Evolutionary conservation across 495 filamentous ascomycete genomes (phyloP).

Genomic region (Podospora pseudoanserina): DNA sequence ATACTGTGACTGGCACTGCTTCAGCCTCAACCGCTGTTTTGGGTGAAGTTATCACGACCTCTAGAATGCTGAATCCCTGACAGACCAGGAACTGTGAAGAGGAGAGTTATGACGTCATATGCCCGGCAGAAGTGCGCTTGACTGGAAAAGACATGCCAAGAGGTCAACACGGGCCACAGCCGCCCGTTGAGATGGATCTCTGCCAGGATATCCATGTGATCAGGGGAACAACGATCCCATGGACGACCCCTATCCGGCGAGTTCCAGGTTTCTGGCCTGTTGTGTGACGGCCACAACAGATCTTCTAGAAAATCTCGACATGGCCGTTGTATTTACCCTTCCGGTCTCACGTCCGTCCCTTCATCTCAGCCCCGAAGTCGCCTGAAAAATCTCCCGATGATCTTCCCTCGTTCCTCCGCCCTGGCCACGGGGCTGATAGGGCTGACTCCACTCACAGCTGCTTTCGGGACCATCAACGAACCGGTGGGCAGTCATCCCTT

Average conservation of each 20-base stretch:
- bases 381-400: not conserved
- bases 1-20: too few relatives aligned
- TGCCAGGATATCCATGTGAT: not conserved
- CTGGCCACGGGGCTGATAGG: not conserved
- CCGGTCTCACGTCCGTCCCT: not conserved
- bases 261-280: not conserved
- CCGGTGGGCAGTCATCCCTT: slow-evolving; percentile 4
- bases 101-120: not conserved
- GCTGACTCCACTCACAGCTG: not conserved
- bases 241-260: too few relatives aligned
- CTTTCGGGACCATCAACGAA: slow-evolving; percentile 31
- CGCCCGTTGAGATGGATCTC: not conserved
- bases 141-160: not conserved
- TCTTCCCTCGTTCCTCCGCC: not conserved
- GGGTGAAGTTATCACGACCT: not conserved
- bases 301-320: not conserved
- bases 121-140: not conserved
- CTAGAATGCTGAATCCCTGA: not conserved
- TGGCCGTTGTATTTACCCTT: not conserved
- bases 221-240: not conserved
- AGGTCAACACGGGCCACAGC: not conserved
- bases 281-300: not conserved
- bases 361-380: not conserved
- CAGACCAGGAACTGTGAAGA: not conserved
- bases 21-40: not conserved